Evolutionary conservation across 495 filamentous ascomycete species (phyloP), one percentile per base, ranked within the genome.

Genomic region (Rusavskia elegans): DNA sequence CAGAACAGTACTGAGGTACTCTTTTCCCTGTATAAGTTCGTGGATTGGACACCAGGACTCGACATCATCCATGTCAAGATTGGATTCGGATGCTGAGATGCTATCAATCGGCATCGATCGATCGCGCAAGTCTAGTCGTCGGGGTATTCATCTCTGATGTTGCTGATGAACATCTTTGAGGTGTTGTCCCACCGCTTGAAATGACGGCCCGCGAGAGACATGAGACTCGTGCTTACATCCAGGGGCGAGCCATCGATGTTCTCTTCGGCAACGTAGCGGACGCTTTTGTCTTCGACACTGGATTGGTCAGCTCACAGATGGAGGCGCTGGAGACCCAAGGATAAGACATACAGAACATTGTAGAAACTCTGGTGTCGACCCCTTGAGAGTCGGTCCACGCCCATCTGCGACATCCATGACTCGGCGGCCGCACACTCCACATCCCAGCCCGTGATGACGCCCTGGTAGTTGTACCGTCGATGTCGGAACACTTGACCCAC

Each of bases 401-500:
- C 65, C 77, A 85, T 83, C 51, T 71, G 66, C 57, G 54, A 77
- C 79, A 67, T 79, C 76, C 66, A 76, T 63, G 58, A 63, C 70
- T 81, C 66, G 30, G 59, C 60, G 14, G 73, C 65, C 57, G 67
- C 64, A 64, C 73, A 77, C 65, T 77, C 71, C 0, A 71, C 63
- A 53, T 88, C 83, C 92, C 92, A 98, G 17, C 90, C 90, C 11
- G 81, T 84, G 55, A 98, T 85, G 11, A 94, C 71, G 20, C 82
- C 89, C 21, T 74, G 69, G 61, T 92, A 95, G 21, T 72, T 64
- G 65, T 95, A 96, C 45, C 86, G 77, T 58, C 72, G 81, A 62
- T 97, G 92, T 49, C 71, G 73, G 61, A 97, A 92, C 2, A 93
- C 77, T 56, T 92, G 83, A 4, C 92, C 92, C 44, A 98, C 77